Evolutionary conservation across 2,329 filamentous ascomycete species (phyloP), one percentile per base, ranked within the genome.

Genomic region (Pseudohalonectria lignicola): DNA sequence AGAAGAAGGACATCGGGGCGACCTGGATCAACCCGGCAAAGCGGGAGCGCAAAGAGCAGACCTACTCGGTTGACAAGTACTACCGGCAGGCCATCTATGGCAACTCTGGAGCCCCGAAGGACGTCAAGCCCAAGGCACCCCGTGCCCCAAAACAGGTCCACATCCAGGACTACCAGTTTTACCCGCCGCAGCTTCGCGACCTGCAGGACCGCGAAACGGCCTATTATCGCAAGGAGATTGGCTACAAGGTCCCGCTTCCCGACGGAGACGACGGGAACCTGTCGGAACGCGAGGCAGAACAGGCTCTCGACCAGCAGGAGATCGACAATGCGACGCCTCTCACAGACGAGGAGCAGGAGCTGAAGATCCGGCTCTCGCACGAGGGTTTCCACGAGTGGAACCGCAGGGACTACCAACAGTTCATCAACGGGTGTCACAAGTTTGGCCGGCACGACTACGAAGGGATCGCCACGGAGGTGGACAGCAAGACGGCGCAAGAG

Each of bases 1-100:
- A 81, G 54, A 93, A 93, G 64, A 94, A 93, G 59, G 83, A 92
- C 39, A 41, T 95, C 45, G 86, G 86, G 35, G 74, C 95, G 47
- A 88, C 71, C 53, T 98, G 93, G 93, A 98, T 98, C 64, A 94
- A 98, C 52, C 93, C 92, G 2, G 80, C 90, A 13, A 98, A 98
- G 69, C 88, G 92, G 60, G 93, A 98, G 64, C 85, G 92, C 52
- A 98, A 96, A 60, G 90, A 96, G 54, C 87, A 95, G 56, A 87
- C 86, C 5, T 98, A 98, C 57, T 95, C 90, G 1, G 94, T 98
- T 67, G 93, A 98, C 58, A 94, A 95, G 60, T 98, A 98, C 64
- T 98, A 96, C 63, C 82, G 90, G 47, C 81, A 93, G 51, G 86
- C 87, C 9, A 74, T 98, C 53, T 83, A 84, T 50, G 71, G 71